Evolutionary conservation across 2,329 filamentous ascomycete species (phyloP).

Genomic region (Cytospora paraplurivora): DNA sequence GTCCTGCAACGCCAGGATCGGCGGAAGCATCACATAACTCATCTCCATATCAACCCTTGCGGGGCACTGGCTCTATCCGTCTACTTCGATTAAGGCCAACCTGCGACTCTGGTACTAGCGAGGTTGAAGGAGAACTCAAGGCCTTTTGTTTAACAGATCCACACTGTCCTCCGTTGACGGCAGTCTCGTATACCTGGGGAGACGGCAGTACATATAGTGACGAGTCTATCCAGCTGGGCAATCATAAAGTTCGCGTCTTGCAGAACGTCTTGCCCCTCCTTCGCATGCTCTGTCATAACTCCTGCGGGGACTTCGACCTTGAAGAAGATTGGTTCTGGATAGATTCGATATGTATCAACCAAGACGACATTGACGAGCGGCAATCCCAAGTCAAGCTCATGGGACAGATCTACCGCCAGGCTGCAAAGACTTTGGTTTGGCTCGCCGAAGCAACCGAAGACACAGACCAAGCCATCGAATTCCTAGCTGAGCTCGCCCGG

Average conservation of each 20-base stretch:
- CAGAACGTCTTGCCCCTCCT: conserved; percentile 15
- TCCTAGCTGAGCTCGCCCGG: conserved; percentile 7
- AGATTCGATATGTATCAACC: conserved; percentile 25
- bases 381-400: conserved; percentile 23
- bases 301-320: background rate
- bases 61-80: conserved; percentile 7
- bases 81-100: conserved; percentile 9
- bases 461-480: conserved; percentile 5
- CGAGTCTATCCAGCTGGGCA: background rate
- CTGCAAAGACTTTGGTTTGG: conserved; percentile 16
- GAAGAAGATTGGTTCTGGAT: conserved; percentile 23
- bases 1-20: background rate
- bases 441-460: conserved; percentile 13
- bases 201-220: background rate
- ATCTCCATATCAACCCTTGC: conserved; percentile 5
- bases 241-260: background rate
- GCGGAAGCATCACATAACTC: background rate
- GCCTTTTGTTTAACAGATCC: conserved; percentile 14
- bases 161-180: conserved; percentile 13
- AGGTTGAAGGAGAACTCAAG: conserved; percentile 16
- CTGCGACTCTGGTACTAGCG: background rate
- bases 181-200: conserved; percentile 23
- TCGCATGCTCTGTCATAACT: conserved; percentile 18
- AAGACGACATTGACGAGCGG: conserved; percentile 16
- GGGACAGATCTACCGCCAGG: conserved; percentile 20